A percentile compares a stretch with the other conserved stretches of the same genome.
Conservation (phyloP, 1,284 basidiomycete genomes). For the Phenoliferia sp. region DNA sequence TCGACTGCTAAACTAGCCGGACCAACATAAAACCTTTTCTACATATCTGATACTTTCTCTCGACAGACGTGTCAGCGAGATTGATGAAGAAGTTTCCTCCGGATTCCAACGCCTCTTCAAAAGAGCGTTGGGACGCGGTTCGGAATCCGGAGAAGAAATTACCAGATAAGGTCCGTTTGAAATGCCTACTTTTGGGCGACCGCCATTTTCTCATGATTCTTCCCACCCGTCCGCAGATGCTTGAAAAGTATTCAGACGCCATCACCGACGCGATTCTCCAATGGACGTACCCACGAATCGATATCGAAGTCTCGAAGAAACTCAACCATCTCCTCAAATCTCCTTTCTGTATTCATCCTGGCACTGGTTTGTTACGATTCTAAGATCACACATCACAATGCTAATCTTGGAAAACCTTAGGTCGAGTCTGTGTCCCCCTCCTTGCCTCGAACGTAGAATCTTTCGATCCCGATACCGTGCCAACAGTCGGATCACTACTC, state of each 20-base stretch:
- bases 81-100: slow-evolving; percentile 8
- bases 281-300: slow-evolving; percentile 94
- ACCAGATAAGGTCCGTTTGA: background rate
- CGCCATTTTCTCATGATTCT: background rate
- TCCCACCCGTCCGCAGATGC: background rate
- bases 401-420: slow-evolving; percentile 41
- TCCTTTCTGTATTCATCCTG: slow-evolving; percentile 95
- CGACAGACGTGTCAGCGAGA: slow-evolving; percentile 44
- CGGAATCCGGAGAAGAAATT: background rate
- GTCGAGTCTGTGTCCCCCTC: slow-evolving; percentile 89
- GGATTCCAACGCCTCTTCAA: slow-evolving; percentile 3
- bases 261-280: slow-evolving; percentile 85
- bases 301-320: slow-evolving; percentile 95
- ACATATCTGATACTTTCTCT: too few species aligned
- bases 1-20: background rate
- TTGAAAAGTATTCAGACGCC: slow-evolving; percentile 45
- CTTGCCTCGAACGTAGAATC: slow-evolving; percentile 61
- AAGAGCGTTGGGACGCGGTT: slow-evolving; percentile 17
- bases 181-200: background rate
- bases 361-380: slow-evolving; percentile 54
- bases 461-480: slow-evolving; percentile 81
- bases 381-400: background rate
- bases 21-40: too few species aligned
- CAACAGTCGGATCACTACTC: slow-evolving; percentile 78
- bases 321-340: slow-evolving; percentile 97